Evolutionary conservation across 306 rosid genomes (phyloP).

Genomic region (Ochetophila trinervis): DNA sequence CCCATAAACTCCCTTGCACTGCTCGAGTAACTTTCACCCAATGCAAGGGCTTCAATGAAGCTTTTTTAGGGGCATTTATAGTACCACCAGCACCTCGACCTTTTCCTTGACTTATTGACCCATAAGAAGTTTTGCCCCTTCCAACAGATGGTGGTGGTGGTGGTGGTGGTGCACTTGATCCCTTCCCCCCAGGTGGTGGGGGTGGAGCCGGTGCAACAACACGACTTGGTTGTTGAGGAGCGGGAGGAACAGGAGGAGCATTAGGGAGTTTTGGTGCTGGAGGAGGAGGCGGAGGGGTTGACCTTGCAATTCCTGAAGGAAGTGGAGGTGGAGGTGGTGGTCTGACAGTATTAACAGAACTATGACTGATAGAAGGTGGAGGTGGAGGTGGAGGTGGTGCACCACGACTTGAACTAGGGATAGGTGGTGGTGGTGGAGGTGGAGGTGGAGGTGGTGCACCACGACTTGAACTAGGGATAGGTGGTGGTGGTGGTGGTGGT

Average conservation of each 20-base stretch:
- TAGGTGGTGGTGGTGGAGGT: slow-evolving; percentile 1
- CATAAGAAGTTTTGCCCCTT: slow-evolving; percentile 42
- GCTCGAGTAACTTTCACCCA: slow-evolving; percentile 97
- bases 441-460: slow-evolving; percentile 22
- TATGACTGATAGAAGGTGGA: slow-evolving; percentile 3
- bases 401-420: neutral
- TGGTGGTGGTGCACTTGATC: slow-evolving; percentile 45
- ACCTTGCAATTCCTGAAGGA: neutral
- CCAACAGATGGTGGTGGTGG: slow-evolving; percentile 42
- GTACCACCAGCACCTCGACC: slow-evolving; percentile 50
- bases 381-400: too few species aligned
- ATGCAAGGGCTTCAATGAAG: slow-evolving; percentile 74
- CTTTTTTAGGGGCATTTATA: slow-evolving; percentile 62
- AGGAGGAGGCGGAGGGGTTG: slow-evolving; percentile 9
- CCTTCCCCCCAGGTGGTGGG: slow-evolving; percentile 41
- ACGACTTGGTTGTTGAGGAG: slow-evolving; percentile 21
- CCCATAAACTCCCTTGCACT: slow-evolving; percentile 92
- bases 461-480: neutral
- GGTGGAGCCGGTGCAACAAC: slow-evolving; percentile 35
- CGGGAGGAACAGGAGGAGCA: slow-evolving; percentile 29
- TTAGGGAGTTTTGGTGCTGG: slow-evolving; percentile 8
- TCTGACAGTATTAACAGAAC: neutral
- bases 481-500: slow-evolving; percentile 20
- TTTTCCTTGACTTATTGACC: slow-evolving; percentile 53
- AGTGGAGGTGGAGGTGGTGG: slow-evolving; percentile 17